Base-by-base conservation (phyloP, 768 basidiomycete species). In the Kondoa malvinella region DNA sequence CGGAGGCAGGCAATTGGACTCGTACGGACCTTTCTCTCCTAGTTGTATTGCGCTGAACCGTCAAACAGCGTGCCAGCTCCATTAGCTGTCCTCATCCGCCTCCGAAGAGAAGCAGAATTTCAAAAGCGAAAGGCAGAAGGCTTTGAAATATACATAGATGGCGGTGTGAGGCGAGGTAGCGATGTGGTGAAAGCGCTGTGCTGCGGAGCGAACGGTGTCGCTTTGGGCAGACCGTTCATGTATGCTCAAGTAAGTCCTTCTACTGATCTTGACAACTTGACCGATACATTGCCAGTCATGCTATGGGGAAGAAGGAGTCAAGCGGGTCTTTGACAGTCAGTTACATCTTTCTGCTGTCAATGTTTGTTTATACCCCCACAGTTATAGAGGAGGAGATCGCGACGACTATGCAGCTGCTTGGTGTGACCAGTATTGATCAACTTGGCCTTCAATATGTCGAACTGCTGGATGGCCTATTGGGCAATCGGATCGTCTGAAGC, bases 1-100 rank as follows among this genome's bases (percentile, higher is more conserved):
- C 67, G 77, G 78, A 27, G 79, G 80, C 82, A 73, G 90, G 29
- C 88, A 92, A 76, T 78, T 92, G 65, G 88, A 91, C 63, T 88
- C 88, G 72, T 82, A 56, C 15, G 15, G 15, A 14, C n/a, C n/a
- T 56, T 14, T 14, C 50, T 25, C 25, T 56, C 15, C 50, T 14
- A 25, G 25, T 14, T 14, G 57, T 21, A 25, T 29, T n/a, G n/a
- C n/a, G n/a, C n/a, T n/a, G 57, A 25, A 21, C n/a, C n/a, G n/a
- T 29, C 30, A 25, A 29, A 59, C n/a, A 4, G 30, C n/a, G 57
- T 89, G 0, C 78, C 89, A 66, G 86, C 89, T 4, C 84, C 88
- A 0, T 75, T 92, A 32, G 87, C 90, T 57, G 76, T 79, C 27
- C 75, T 81, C 14, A 69, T 78, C 65, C 78, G 79, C 56, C 77